Percentiles rank a stretch among this genome's conserved stretches.
Conservation (phyloP, 768 basidiomycete genomes). For the Gymnopilus dilepis region DNA sequence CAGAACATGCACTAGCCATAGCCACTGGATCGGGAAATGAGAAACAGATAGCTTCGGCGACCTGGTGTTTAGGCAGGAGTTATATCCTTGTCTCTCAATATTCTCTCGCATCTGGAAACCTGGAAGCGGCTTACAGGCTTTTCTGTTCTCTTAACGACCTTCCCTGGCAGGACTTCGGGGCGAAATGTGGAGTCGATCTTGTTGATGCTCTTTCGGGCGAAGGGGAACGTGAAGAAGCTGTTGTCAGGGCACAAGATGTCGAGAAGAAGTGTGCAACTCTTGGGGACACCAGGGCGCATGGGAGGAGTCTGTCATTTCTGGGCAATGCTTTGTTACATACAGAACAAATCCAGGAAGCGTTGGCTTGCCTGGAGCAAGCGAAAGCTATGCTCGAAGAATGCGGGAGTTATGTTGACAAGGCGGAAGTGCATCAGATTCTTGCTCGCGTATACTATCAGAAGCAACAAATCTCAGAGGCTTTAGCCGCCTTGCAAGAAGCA, state of each 20-base stretch:
- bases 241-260: too few relatives aligned
- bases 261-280: neutral
- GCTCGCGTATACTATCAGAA: neutral
- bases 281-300: neutral
- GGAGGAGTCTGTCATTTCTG: neutral
- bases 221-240: too few relatives aligned
- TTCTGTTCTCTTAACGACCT: too few relatives aligned
- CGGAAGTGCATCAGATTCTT: neutral
- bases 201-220: too few relatives aligned
- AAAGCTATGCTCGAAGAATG: neutral
- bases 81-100: neutral
- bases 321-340: neutral
- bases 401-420: neutral
- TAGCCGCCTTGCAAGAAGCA: slow-evolving; percentile 1
- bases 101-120: too few relatives aligned
- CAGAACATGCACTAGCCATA: neutral
- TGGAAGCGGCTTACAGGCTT: too few relatives aligned
- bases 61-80: too few relatives aligned
- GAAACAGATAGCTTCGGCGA: too few relatives aligned
- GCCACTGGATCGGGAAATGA: too few relatives aligned
- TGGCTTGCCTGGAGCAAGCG: neutral
- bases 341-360: neutral
- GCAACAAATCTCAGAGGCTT: neutral
- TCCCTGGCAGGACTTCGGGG: too few relatives aligned
- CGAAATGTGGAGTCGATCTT: too few relatives aligned